phyloP scores from a whole-genome alignment of 805 yeast species.

The Suhomyces pyralidae region DNA sequence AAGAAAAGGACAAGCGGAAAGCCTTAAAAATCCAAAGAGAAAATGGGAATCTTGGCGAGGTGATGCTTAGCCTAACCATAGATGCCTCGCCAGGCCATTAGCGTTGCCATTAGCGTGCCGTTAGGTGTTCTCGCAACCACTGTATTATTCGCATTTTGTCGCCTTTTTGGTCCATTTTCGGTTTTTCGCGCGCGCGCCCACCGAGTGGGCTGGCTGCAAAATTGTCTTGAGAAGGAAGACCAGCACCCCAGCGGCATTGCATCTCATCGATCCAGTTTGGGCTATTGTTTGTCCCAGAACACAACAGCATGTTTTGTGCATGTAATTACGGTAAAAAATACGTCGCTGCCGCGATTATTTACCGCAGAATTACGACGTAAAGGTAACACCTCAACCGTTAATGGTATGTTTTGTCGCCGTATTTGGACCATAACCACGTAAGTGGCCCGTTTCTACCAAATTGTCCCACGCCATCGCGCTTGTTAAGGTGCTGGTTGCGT shows the following conservation, averaged over 20 bases:
- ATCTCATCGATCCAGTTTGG: neutral
- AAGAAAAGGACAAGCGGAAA: slow-evolving; percentile 37
- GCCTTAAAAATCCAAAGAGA: neutral
- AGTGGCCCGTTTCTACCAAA: neutral
- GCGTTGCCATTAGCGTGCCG: too few species aligned
- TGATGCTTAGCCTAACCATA: too few species aligned
- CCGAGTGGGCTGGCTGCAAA: neutral
- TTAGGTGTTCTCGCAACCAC: neutral
- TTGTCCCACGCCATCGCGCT: neutral
- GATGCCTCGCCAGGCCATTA: too few species aligned
- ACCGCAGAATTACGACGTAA: neutral
- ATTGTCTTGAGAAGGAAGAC: neutral
- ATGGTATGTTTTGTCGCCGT: neutral
- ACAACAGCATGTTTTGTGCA: neutral
- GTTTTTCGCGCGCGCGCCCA: neutral
- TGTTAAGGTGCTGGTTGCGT: neutral
- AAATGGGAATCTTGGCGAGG: too few species aligned
- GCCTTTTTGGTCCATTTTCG: too few species aligned
- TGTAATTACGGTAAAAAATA: neutral
- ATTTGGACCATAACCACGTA: neutral
- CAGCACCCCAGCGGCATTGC: neutral
- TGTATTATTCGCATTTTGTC: neutral
- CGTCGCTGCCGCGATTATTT: neutral
- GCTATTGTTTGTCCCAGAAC: neutral
- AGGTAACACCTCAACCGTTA: neutral